Percentiles rank a stretch among this genome's conserved stretches.
phyloP scores from a whole-genome alignment of 208 protist species.

The Leishmania tropica region DNA sequence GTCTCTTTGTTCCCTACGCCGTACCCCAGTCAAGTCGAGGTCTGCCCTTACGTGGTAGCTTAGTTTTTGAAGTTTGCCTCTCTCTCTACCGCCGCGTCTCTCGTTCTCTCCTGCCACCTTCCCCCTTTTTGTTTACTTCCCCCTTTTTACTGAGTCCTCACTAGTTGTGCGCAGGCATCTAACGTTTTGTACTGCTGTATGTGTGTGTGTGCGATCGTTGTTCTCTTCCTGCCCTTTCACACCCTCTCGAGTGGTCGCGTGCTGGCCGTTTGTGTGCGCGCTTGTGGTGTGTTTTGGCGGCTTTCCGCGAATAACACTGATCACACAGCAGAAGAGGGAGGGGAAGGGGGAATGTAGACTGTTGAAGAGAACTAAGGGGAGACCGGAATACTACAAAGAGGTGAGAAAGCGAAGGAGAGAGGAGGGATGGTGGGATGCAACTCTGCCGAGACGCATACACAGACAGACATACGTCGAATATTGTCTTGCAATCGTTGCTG shows the following conservation, averaged over 20 bases:
- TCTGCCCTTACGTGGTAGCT: neutral
- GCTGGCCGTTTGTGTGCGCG: neutral
- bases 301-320: neutral
- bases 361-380: neutral
- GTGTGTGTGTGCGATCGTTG: neutral
- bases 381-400: neutral
- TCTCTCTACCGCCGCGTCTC: neutral
- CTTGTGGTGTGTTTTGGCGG: neutral
- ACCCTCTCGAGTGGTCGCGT: neutral
- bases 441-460: neutral
- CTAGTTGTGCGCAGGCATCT: neutral
- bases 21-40: neutral
- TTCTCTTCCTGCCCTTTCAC: neutral
- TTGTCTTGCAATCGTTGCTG: neutral
- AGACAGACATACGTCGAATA: neutral
- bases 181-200: neutral
- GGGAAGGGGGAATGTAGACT: neutral
- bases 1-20: neutral
- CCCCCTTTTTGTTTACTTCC: conserved; percentile 5
- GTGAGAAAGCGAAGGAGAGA: neutral
- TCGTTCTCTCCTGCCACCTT: neutral
- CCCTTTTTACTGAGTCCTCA: neutral
- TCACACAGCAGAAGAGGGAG: neutral
- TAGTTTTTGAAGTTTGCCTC: neutral
- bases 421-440: neutral